Percentiles rank a stretch among this genome's conserved stretches.
phyloP scores from a whole-genome alignment of 495 filamentous ascomycete species.

The Trichoderma orchidacearum region DNA sequence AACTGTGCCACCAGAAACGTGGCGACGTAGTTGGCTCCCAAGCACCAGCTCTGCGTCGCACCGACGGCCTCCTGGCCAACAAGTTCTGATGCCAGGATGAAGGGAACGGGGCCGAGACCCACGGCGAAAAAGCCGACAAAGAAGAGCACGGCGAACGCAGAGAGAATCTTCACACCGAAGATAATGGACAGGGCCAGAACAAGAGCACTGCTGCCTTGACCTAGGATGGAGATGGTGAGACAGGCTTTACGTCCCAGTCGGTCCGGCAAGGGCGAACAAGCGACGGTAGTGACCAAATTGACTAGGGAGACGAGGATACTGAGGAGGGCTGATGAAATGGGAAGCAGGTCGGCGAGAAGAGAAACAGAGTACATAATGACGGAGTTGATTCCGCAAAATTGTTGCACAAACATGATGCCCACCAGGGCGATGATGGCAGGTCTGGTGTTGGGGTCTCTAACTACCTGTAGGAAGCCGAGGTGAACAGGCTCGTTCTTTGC shows the following conservation, averaged over 20 bases:
- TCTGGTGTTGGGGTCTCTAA: constrained; percentile 50
- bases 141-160: constrained; percentile 63
- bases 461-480: constrained; percentile 54
- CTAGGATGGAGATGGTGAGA: constrained; percentile 63
- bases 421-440: constrained; percentile 74
- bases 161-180: constrained; percentile 52
- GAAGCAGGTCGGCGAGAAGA: constrained; percentile 62
- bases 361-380: constrained; percentile 97
- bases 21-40: constrained; percentile 79
- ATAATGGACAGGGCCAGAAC: constrained; percentile 65
- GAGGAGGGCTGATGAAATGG: constrained; percentile 60
- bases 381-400: constrained; percentile 87
- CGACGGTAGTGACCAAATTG: constrained; percentile 71
- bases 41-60: constrained; percentile 69
- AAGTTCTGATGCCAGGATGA: constrained; percentile 81
- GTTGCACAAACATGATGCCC: constrained; percentile 85
- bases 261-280: constrained; percentile 72
- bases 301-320: constrained; percentile 75
- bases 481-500: constrained; percentile 22
- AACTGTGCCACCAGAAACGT: constrained; percentile 89
- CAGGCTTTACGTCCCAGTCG: constrained; percentile 74
- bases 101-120: constrained; percentile 88
- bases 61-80: constrained; percentile 82
- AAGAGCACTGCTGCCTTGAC: constrained; percentile 66
- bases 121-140: constrained; percentile 85